These are phyloP conservation scores for Starmerella gropengiesseri DNA, from an alignment of 805 yeast species.

Conservation along the genomic window DNA sequence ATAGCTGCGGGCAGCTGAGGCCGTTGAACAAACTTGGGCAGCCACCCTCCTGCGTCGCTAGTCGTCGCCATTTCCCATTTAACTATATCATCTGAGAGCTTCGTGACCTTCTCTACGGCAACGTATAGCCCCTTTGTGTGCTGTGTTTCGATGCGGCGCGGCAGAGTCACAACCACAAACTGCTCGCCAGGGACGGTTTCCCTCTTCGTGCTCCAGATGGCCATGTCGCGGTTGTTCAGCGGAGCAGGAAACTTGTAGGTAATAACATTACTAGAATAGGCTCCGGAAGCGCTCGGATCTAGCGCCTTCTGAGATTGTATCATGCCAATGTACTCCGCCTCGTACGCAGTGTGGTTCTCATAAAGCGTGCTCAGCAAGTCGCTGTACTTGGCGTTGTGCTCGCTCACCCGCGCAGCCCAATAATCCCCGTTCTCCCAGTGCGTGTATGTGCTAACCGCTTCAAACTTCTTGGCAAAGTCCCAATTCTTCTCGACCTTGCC, in stretches of 20 bases:
- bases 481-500: constrained; percentile 19
- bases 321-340: constrained; percentile 31
- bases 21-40: constrained; percentile 33
- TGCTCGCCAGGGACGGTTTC: constrained; percentile 28
- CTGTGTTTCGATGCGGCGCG: constrained; percentile 22
- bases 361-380: constrained; percentile 26
- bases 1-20: constrained; percentile 26
- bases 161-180: constrained; percentile 31
- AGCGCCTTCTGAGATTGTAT: constrained; percentile 25
- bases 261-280: constrained; percentile 25
- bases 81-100: constrained; percentile 21
- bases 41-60: constrained; percentile 33
- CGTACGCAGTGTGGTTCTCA: constrained; percentile 33
- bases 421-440: constrained; percentile 24
- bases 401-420: constrained; percentile 33
- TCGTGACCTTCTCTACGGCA: constrained; percentile 30
- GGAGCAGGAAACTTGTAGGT: constrained; percentile 31
- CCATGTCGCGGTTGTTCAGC: constrained; percentile 30
- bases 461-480: constrained; percentile 21
- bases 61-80: constrained; percentile 34
- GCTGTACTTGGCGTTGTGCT: constrained; percentile 28
- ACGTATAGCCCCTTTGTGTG: constrained; percentile 28
- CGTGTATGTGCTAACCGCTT: constrained; percentile 23
- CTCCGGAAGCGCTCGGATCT: constrained; percentile 16
- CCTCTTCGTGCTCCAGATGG: constrained; percentile 28